A percentile compares a stretch with the other conserved stretches of the same genome.
Evolutionary conservation across 768 basidiomycete genomes (phyloP).

Genomic region (Phanerochaete sordida): DNA sequence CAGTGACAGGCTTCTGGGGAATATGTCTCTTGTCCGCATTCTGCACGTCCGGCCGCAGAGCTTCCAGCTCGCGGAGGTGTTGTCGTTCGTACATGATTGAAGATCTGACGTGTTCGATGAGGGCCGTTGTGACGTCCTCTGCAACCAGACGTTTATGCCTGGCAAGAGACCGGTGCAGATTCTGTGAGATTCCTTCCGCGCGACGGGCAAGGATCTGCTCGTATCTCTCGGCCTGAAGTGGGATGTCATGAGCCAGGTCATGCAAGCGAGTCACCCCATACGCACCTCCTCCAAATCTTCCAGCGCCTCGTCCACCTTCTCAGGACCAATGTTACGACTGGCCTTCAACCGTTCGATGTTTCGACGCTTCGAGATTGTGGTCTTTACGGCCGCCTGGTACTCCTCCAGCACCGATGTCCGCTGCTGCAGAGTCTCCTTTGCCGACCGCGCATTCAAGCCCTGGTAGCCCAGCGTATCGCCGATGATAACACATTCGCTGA

Average conservation of each 20-base stretch:
- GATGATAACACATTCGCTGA: conserved; percentile 91
- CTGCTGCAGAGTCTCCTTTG: conserved; percentile 90
- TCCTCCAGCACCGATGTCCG: conserved; percentile 91
- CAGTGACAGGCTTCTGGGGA: conserved; percentile 42
- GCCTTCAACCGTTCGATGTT: conserved; percentile 88
- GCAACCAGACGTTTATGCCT: conserved; percentile 85
- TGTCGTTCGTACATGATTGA: conserved; percentile 91
- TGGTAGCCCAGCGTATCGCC: conserved; percentile 98
- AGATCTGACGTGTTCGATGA: conserved; percentile 91
- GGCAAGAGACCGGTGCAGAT: conserved; percentile 83
- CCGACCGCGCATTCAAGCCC: conserved; percentile 93
- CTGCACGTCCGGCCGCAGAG: conserved; percentile 71
- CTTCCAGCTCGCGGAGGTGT: conserved; percentile 82
- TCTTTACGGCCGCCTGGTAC: conserved; percentile 89
- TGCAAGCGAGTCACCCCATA: conserved; percentile 3
- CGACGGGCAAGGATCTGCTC: conserved; percentile 81
- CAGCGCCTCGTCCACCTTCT: conserved; percentile 85
- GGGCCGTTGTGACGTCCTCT: conserved; percentile 84
- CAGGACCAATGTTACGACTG: conserved; percentile 80
- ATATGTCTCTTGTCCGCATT: conserved; percentile 60
- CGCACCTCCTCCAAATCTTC: conserved; percentile 90
- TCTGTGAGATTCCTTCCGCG: conserved; percentile 92
- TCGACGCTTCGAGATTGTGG: conserved; percentile 87
- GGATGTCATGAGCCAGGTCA: neutral
- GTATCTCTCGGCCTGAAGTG: conserved; percentile 76